Conservation (phyloP, 2,329 filamentous ascomycete genomes). For the Diaporthe capsici region DNA sequence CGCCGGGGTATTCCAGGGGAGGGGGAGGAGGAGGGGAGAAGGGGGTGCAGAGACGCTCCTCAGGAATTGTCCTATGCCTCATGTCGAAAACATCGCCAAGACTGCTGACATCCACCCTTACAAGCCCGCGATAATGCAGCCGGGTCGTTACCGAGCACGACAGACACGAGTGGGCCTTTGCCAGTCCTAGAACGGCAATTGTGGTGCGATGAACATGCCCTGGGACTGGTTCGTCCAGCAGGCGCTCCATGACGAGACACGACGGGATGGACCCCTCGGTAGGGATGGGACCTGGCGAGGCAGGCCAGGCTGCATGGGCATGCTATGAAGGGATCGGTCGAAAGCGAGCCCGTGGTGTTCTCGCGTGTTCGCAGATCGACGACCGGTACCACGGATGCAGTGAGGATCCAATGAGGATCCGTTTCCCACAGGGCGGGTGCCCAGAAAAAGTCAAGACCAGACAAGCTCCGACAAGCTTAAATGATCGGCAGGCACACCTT, state of each 20-base stretch:
- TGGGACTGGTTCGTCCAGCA: slow-evolving; percentile 9
- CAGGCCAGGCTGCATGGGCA: background rate
- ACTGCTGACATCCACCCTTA: background rate
- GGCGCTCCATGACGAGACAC: slow-evolving; percentile 16
- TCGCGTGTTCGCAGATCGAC: slow-evolving; percentile 30
- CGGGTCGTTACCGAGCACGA: slow-evolving; percentile 25
- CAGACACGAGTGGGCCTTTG: background rate
- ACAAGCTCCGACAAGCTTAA: slow-evolving; percentile 24
- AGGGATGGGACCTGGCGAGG: background rate
- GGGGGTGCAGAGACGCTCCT: slow-evolving; percentile 19
- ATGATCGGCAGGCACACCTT: slow-evolving; percentile 22
- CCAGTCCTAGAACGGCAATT: slow-evolving; percentile 3
- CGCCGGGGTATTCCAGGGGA: slow-evolving; percentile 11
- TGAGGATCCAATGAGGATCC: slow-evolving; percentile 6
- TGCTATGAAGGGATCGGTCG: slow-evolving; percentile 1
- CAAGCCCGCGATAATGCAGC: background rate
- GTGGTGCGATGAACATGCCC: background rate
- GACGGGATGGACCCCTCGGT: background rate
- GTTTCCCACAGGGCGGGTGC: slow-evolving; percentile 16
- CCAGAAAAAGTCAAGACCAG: slow-evolving; percentile 35
- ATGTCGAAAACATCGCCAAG: slow-evolving; percentile 31
- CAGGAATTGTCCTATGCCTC: slow-evolving; percentile 24
- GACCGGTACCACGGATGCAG: slow-evolving; percentile 22
- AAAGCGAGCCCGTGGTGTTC: slow-evolving; percentile 21
- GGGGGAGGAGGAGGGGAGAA: background rate